Percentiles rank a stretch among this genome's conserved stretches.
These are phyloP conservation scores for Aspergillus cristatus DNA, from an alignment of 495 filamentous ascomycete species.

Conservation along the genomic window DNA sequence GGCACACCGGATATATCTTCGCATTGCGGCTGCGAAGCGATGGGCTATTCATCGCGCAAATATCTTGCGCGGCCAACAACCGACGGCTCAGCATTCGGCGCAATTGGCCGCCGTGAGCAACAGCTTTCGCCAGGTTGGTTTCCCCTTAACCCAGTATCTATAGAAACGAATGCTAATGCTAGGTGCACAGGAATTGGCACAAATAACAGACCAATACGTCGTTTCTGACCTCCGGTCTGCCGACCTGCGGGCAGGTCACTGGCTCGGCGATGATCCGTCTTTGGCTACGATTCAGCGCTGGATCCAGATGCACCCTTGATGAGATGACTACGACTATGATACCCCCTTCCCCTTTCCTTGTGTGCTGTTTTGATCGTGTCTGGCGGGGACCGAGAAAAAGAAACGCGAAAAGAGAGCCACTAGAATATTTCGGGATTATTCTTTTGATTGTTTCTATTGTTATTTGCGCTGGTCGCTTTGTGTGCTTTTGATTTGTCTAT, in stretches of 20 bases:
- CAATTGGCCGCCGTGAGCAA: constrained; percentile 51
- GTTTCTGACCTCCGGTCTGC: constrained; percentile 54
- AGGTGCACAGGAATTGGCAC: constrained; percentile 49
- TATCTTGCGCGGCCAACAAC: constrained; percentile 55
- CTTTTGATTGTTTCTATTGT: too few species aligned
- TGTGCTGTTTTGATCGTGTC: background rate
- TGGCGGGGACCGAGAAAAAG: too few species aligned
- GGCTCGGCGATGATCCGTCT: constrained; percentile 64
- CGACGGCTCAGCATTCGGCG: constrained; percentile 46
- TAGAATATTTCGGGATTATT: too few species aligned
- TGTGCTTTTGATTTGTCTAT: too few species aligned
- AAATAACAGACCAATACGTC: constrained; percentile 58
- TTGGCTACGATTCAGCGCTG: constrained; percentile 34
- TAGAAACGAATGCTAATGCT: too few species aligned
- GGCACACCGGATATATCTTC: constrained; percentile 76
- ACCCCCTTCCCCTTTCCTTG: too few species aligned
- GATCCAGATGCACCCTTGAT: constrained; percentile 30
- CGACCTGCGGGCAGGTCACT: constrained; percentile 60
- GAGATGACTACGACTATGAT: too few species aligned
- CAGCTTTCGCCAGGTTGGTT: constrained; percentile 52
- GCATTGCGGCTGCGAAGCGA: constrained; percentile 64
- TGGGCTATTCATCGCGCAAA: constrained; percentile 69
- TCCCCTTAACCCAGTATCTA: too few species aligned
- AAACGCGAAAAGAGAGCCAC: too few species aligned
- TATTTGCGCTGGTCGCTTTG: too few species aligned